phyloP scores from a whole-genome alignment of 306 rosid species.

The Psophocarpus tetragonolobus region DNA sequence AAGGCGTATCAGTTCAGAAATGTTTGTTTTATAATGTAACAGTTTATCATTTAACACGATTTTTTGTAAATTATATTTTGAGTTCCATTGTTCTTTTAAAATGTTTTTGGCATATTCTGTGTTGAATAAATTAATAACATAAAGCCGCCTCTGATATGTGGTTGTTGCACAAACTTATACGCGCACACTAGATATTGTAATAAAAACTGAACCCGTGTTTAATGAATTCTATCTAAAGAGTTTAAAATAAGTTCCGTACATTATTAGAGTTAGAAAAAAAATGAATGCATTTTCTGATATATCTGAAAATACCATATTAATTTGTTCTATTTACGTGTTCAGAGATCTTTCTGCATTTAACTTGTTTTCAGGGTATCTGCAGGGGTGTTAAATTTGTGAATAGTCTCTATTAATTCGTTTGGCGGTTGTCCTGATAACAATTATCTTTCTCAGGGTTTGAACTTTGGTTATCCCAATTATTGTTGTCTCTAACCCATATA shows the following conservation, averaged over 20 bases:
- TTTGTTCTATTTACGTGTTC: too few species aligned
- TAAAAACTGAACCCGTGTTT: background rate
- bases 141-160: background rate
- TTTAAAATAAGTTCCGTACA: background rate
- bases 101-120: background rate
- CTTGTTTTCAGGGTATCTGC: background rate
- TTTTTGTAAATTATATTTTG: background rate
- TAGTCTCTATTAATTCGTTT: background rate
- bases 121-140: background rate
- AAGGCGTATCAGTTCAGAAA: background rate
- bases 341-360: too few species aligned
- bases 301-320: background rate
- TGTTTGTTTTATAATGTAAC: slow-evolving; percentile 25
- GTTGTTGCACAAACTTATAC: background rate
- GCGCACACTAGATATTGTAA: background rate
- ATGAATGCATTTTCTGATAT: background rate
- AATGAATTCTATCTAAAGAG: background rate
- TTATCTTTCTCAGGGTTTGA: background rate
- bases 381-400: background rate
- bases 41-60: background rate
- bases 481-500: background rate
- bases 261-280: background rate
- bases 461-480: background rate
- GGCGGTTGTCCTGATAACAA: background rate
- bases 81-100: background rate